Percentiles rank a stretch among this genome's conserved stretches.
Evolutionary conservation across 2,329 filamentous ascomycete genomes (phyloP).

Genomic region (Penicillium capsulatum): DNA sequence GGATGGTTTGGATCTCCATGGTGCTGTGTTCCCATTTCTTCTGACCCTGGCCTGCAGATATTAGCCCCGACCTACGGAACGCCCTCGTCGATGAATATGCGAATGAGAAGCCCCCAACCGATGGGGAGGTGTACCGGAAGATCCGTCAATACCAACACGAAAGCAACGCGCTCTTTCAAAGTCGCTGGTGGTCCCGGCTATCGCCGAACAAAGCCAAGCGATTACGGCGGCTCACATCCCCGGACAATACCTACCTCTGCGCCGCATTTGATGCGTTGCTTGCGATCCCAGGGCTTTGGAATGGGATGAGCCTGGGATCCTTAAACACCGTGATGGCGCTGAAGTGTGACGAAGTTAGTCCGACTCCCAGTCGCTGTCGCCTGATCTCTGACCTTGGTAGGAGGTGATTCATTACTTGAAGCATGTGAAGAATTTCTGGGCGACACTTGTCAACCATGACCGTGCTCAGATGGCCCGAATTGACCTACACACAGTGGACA

Average conservation of each 20-base stretch:
- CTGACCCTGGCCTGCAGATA: constrained; percentile 17
- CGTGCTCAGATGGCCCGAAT: constrained; percentile 1
- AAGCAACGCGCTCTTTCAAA: constrained; percentile 6
- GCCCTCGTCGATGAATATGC: constrained; percentile 29
- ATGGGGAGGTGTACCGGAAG: constrained; percentile 32
- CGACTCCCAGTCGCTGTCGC: constrained; percentile 4
- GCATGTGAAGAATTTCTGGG: constrained; percentile 33
- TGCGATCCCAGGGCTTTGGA: constrained; percentile 30
- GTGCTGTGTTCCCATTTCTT: constrained; percentile 1
- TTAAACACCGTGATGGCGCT: constrained; percentile 26
- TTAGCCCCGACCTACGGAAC: constrained; percentile 21
- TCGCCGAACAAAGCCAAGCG: constrained; percentile 14
- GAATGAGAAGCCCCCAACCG: constrained; percentile 23
- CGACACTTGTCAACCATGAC: constrained; percentile 27
- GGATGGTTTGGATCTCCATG: constrained; percentile 14
- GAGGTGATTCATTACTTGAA: constrained; percentile 32
- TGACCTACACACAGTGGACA: constrained; percentile 25
- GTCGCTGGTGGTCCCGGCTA: constrained; percentile 14
- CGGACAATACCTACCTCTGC: background rate
- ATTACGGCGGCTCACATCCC: constrained; percentile 9
- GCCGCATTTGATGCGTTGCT: constrained; percentile 31
- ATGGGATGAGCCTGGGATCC: constrained; percentile 28
- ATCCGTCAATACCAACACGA: constrained; percentile 21
- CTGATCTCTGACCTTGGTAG: constrained; percentile 19
- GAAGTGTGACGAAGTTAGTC: constrained; percentile 33